Base-by-base conservation (phyloP, 75 land plant genomes). In the Picea glauca region DNA sequence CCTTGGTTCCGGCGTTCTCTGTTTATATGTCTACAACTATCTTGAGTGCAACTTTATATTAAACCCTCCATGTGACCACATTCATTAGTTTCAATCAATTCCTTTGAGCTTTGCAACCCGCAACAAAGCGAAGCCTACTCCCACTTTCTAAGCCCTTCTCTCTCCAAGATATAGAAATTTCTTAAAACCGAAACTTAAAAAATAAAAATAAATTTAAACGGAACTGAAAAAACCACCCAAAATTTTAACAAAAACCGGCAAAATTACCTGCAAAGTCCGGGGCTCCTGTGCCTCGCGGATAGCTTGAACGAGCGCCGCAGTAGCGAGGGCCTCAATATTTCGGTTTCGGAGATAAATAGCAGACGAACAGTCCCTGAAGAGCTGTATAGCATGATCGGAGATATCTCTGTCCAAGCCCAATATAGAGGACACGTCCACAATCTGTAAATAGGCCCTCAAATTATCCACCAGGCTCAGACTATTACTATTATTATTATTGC, bases 291-390 rank as follows among this genome's bases (percentile, higher is more conserved):
- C 96, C 82, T 94, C 96, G 3, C 96, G 86, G 58, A 90, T 92
- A 58, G 96, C 96, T 75, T 94, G 96, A 18, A 94, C 91, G 46
- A 94, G 92, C 5, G 94, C 92, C 12, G 96, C 96, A 50, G 96
- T 94, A 6, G 96, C 96, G 20, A 94, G 93, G 0, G 96, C 96
- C 78, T 94, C 96, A 31, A 94, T 84, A 59, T 91, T 94, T 20
- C 95, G 84, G 68, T 94, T 94, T 73, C 96, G 73, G 67, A 94
- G 82, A 67, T 92, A 94, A 62, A 95, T 92, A 9, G 92, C 80
- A 3, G 92, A 84, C 4, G 85, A 87, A 78, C 96, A 94, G 74
- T 94, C 96, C 78, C 93, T 82, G 76, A 94, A 94, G 67, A 94
- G 83, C 85, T 94, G 88, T 74, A 94, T 85, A 3, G 96, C 95